Percentiles rank a stretch among this genome's conserved stretches.
Conservation (phyloP, 148 eudicot species). For the Simmondsia chinensis region DNA sequence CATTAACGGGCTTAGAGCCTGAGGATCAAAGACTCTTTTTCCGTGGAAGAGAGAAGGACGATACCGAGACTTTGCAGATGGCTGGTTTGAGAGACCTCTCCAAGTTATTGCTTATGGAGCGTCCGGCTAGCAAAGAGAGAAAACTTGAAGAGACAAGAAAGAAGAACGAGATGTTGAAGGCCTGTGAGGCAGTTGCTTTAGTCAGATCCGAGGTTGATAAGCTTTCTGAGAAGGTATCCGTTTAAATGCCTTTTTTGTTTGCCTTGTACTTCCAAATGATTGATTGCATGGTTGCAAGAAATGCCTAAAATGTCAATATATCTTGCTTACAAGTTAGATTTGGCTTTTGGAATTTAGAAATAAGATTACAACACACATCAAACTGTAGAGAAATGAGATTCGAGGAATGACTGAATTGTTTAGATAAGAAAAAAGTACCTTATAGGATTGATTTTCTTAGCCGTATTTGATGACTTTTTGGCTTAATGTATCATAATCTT, state of each 20-base stretch:
- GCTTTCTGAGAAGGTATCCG: constrained; percentile 56
- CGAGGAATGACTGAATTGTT: too few relatives aligned
- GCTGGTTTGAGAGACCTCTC: constrained; percentile 76
- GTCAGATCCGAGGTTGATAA: constrained; percentile 65
- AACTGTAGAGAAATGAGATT: too few relatives aligned
- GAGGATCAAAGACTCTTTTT: constrained; percentile 55
- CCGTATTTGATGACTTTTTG: too few relatives aligned
- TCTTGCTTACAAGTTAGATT: too few relatives aligned
- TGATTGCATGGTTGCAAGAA: too few relatives aligned
- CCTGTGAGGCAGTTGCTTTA: constrained; percentile 50
- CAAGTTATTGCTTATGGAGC: constrained; percentile 67
- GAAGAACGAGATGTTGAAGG: constrained; percentile 33
- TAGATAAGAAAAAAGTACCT: too few relatives aligned
- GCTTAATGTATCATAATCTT: too few relatives aligned
- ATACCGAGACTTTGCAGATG: constrained; percentile 39
- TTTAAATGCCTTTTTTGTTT: not conserved
- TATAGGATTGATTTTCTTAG: too few relatives aligned
- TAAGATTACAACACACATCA: too few relatives aligned
- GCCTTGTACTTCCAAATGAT: too few relatives aligned
- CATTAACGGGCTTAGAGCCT: constrained; percentile 48
- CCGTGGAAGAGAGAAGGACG: constrained; percentile 77
- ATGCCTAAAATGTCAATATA: too few relatives aligned
- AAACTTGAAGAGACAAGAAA: constrained; percentile 39
- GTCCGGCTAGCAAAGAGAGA: constrained; percentile 28
- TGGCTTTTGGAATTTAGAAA: too few relatives aligned